Conservation (phyloP, 306 rosid species). For the Crotalaria pallida region DNA sequence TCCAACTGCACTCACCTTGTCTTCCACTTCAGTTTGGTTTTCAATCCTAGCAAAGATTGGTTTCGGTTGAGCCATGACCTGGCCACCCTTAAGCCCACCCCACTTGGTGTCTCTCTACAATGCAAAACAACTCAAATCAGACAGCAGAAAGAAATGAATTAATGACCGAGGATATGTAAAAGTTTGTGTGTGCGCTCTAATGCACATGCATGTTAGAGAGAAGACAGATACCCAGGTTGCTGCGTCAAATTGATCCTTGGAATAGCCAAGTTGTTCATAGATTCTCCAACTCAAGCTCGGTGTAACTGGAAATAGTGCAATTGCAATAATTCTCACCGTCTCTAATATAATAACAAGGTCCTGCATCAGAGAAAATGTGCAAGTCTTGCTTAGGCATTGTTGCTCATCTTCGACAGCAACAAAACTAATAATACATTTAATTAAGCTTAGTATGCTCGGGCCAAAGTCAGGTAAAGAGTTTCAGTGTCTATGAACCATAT, state of each 20-base stretch:
- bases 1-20: conserved; percentile 30
- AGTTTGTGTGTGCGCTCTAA: not conserved
- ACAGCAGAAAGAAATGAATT: conserved; percentile 3
- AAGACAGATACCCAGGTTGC: conserved; percentile 72
- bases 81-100: conserved; percentile 89
- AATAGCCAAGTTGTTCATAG: conserved; percentile 80
- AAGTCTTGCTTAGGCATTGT: not conserved
- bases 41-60: conserved; percentile 86
- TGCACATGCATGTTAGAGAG: not conserved
- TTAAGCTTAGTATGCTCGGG: not conserved
- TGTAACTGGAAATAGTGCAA: conserved; percentile 70
- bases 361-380: conserved; percentile 32
- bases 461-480: not conserved
- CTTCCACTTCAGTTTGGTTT: conserved; percentile 41
- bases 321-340: conserved; percentile 74
- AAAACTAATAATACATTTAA: not conserved
- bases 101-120: conserved; percentile 71
- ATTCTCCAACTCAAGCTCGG: conserved; percentile 85
- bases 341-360: conserved; percentile 91
- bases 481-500: not conserved
- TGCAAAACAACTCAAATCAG: conserved; percentile 29
- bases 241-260: conserved; percentile 66
- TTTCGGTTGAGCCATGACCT: conserved; percentile 74
- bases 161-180: not conserved
- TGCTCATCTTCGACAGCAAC: not conserved